Conservation (phyloP, 2,329 filamentous ascomycete species). For the Proliferodiscus dingleyae region DNA sequence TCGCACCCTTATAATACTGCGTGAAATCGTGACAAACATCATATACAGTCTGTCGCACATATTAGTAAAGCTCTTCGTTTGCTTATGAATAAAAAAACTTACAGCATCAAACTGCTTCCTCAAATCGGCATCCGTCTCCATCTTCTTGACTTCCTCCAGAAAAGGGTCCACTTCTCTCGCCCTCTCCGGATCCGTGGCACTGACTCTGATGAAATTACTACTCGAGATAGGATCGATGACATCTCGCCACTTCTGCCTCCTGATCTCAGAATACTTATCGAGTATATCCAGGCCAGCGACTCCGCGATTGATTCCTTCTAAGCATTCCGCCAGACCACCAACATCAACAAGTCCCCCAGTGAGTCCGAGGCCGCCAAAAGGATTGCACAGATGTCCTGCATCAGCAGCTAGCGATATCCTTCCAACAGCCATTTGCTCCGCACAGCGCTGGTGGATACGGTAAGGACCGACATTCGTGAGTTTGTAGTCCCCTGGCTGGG, state of each 20-base stretch:
- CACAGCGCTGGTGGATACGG: constrained; percentile 44
- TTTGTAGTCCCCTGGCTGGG: constrained; percentile 52
- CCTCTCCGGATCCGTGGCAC: constrained; percentile 33
- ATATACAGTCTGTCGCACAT: constrained; percentile 25
- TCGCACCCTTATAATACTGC: constrained; percentile 26
- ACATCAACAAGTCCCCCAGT: constrained; percentile 62
- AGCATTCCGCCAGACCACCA: constrained; percentile 55
- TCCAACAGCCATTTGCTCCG: constrained; percentile 41
- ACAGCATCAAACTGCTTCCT: constrained; percentile 28
- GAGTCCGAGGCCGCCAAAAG: constrained; percentile 56
- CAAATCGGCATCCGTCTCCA: constrained; percentile 25
- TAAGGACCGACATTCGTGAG: constrained; percentile 48
- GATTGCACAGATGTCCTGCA: constrained; percentile 45
- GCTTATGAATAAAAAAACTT: too few relatives aligned
- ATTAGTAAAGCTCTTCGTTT: too few relatives aligned
- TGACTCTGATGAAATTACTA: constrained; percentile 35
- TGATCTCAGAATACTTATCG: constrained; percentile 36
- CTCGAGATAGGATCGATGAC: constrained; percentile 36
- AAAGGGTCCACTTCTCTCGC: constrained; percentile 34
- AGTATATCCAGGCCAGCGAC: constrained; percentile 33
- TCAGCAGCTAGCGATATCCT: constrained; percentile 43
- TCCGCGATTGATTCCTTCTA: constrained; percentile 36
- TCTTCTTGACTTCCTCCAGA: constrained; percentile 28
- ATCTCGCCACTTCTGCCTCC: constrained; percentile 33
- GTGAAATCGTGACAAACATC: constrained; percentile 32